Base-by-base conservation (phyloP, 345 rosid species). In the Ricinus communis region DNA sequence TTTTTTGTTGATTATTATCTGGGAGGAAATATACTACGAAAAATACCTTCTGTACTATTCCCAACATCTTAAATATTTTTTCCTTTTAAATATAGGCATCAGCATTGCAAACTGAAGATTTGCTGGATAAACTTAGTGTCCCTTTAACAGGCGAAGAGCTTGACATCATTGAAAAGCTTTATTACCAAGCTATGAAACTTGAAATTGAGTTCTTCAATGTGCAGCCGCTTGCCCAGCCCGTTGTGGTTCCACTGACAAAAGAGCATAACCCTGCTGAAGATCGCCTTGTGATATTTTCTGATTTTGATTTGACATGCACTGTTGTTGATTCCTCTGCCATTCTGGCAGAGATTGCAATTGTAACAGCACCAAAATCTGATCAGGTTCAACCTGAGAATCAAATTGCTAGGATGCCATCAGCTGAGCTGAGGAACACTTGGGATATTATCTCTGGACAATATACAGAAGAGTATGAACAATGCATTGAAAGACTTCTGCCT, bases 111-210 rank as follows among this genome's bases (percentile, higher is more conserved):
- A 93, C 87, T 28, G 99, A 96, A 83, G 97, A 93, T 71, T 77
- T 93, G 87, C 91, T 96, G 76, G 98, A 96, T 79, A 93, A 88
- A 80, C 89, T 96, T 69, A 93, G 91, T 79, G 95, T 88, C 77
- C 83, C 85, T 71, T 83, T 96, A 96, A 96, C 98, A 1, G 90
- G 99, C 31, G 99, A 96, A 82, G 98, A 96, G 83, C 90, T 96
- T 69, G 88, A 85, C 73, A 78, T 93, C 76, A 88, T 93, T 65
- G 96, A 93, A 80, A 96, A 91, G 74, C 85, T 96, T 79, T 96
- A 96, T 81, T 95, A 80, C 71, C 98, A 96, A 83, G 99, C 98
- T 74, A 87, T 96, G 96, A 93, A 83, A 82, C 99, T 89, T 81
- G 99, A 93, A 88, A 84, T 90, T 55, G 97, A 93, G 79, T 93